Evolutionary conservation across 148 eudicot species (phyloP), one percentile per base, ranked within the genome.

Genomic region (Silene uniflora): DNA sequence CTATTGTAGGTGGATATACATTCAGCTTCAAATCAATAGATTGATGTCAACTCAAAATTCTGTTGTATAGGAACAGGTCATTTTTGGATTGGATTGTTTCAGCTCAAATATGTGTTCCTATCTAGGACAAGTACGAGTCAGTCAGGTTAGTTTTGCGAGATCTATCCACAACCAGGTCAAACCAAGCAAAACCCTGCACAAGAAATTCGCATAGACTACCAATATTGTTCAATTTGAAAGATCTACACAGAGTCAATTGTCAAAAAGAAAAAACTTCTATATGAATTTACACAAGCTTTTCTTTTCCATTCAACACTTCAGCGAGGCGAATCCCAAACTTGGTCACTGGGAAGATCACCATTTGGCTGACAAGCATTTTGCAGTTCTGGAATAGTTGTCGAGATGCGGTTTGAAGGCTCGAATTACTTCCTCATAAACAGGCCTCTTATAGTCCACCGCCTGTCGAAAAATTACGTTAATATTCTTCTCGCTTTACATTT

Each of bases 391-490:
- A 61, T 72, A 74, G 64, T 69, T 83, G 58, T 73, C 71, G 19
- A 91, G 80, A 83, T 83, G 83, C 47, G 93, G 87, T 81, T 73
- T 77, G 84, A 94, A 94, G 70, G 82, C 78, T 74, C 70, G 78
- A 82, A 94, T 87, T 52, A 94, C 96, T 87, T 94, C 90, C 84
- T 91, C 93, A 52, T 94, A 94, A 39, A 93, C 91, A 17, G 98
- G 97, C 92, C 97, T 90, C 82, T 94, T 94, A 82, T 94, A 94
- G 83, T 91, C 98, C 58, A 90, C 98, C 5, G 98, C 97, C 98
- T 91, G 90, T 81, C 27, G 10, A 29, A 44, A 44, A 7, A 12
- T 56, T 10, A 59, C 19, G 1, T 76, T 56, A 76, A 46, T 59
- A 23, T 63, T 18, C 5, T 74, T 24, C 73, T 42, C 12, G 39